phyloP scores from a whole-genome alignment of 192 early-diverging fungal genomes.

The Phycomyces blakesleeanus region DNA sequence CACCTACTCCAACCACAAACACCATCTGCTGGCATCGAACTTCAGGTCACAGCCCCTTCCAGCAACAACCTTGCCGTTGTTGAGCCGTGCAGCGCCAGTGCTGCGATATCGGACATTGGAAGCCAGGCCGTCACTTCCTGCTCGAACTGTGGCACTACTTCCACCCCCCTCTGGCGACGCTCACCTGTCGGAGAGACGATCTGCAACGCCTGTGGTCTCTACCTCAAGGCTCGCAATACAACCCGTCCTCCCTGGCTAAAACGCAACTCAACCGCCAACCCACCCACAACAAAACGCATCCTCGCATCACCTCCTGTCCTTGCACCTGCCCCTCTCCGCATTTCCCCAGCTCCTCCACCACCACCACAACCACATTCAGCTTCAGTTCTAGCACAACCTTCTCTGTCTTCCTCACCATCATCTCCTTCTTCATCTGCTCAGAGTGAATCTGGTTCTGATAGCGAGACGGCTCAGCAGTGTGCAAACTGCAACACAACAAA shows the following conservation, averaged over 20 bases:
- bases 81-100: conserved; percentile 41
- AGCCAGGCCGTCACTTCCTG: conserved; percentile 34
- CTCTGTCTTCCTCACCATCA: too few relatives aligned
- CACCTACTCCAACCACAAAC: too few relatives aligned
- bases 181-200: conserved; percentile 64
- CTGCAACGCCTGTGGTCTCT: conserved; percentile 86
- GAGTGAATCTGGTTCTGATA: not conserved
- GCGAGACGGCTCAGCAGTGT: conserved; percentile 33
- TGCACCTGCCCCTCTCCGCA: conserved; percentile 15
- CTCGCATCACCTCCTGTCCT: conserved; percentile 10
- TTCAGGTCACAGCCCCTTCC: conserved; percentile 21
- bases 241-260: conserved; percentile 55
- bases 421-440: not conserved
- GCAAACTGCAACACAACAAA: conserved; percentile 68
- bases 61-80: conserved; percentile 18
- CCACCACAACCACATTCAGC: too few relatives aligned
- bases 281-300: not conserved
- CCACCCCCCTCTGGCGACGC: conserved; percentile 77
- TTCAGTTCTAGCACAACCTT: too few relatives aligned
- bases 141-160: conserved; percentile 68
- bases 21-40: conserved; percentile 35
- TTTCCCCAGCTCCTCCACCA: conserved; percentile 1
- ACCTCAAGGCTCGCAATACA: conserved; percentile 53
- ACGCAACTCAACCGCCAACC: conserved; percentile 16
- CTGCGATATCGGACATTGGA: conserved; percentile 39